Evolutionary conservation across 192 early-diverging fungal species (phyloP), one percentile per base, ranked within the genome.

Genomic region (Allomyces macrogynus): DNA sequence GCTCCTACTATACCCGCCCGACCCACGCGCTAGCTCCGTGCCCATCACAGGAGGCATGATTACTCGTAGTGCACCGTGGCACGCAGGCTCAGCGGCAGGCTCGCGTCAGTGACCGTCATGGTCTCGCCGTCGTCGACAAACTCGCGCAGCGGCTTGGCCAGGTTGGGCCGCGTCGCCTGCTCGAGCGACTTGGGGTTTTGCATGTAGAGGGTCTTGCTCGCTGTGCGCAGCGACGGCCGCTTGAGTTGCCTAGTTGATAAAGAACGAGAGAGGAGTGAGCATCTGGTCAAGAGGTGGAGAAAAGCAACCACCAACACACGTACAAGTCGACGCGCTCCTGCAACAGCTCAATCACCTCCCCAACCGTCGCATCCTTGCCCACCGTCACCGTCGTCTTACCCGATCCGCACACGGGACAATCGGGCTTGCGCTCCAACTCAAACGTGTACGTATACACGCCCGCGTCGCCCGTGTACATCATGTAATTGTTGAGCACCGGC

Each of bases 391-490:
- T 74, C 16, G 74, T 70, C 43, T 69, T 63, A 27, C 77, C 79
- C 14, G 76, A 78, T 14, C 92, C 90, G 73, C 95, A 98, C 16
- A 98, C 93, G 43, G 92, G 86, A 70, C 95, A 98, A 24, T 92
- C 84, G 0, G 86, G 80, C 64, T 88, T 87, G 67, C 84, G 84
- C 67, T 87, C 81, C 65, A 87, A 83, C 54, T 85, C 76, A 73
- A 95, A 96, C 0, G 90, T 88, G 68, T 89, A 86, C 10, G 91
- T 91, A 72, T 96, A 93, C 42, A 96, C 76, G 24, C 91, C 89
- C 43, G 83, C 83, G 69, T 93, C 89, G 60, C 95, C 95, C 4
- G 84, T 86, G 74, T 94, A 98, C 85, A 95, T 89, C 89, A 97
- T 88, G 71, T 94, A 97, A 73, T 97, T 95, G 76, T 93, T 80